Conservation (phyloP, 1,284 basidiomycete genomes). For the Rhodotorula sp. region DNA sequence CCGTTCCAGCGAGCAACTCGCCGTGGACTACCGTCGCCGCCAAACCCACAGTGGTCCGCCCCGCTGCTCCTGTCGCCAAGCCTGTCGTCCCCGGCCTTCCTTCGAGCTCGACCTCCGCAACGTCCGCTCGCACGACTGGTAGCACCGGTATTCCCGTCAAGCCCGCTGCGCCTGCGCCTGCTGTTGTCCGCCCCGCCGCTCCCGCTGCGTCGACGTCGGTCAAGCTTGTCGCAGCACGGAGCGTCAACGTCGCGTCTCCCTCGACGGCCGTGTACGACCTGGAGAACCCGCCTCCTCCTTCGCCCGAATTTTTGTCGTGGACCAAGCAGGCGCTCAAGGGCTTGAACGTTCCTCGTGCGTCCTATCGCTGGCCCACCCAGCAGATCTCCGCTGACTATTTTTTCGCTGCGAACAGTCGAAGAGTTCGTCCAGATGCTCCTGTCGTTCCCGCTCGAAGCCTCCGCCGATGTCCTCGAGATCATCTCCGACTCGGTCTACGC, state of each 20-base stretch:
- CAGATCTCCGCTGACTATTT: background rate
- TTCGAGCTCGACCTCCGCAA: constrained; percentile 39
- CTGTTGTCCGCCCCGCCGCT: constrained; percentile 34
- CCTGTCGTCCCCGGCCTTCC: constrained; percentile 35
- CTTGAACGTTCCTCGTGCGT: constrained; percentile 50
- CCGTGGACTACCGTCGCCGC: constrained; percentile 37
- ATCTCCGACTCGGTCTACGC: constrained; percentile 85
- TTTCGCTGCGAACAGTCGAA: constrained; percentile 58
- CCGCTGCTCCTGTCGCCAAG: constrained; percentile 14
- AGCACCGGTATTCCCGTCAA: constrained; percentile 32
- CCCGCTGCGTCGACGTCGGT: constrained; percentile 29
- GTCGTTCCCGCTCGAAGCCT: constrained; percentile 84
- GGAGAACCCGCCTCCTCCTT: constrained; percentile 50
- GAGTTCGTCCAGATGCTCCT: constrained; percentile 81
- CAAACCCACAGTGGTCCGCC: constrained; percentile 26
- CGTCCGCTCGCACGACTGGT: constrained; percentile 20
- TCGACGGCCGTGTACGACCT: constrained; percentile 50
- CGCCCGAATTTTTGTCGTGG: constrained; percentile 88
- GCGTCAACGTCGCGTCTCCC: constrained; percentile 9
- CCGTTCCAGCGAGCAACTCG: background rate
- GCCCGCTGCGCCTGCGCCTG: constrained; percentile 20
- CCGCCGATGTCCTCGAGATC: constrained; percentile 70
- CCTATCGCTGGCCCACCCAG: background rate
- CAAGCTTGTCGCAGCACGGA: constrained; percentile 44
- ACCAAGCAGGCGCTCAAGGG: constrained; percentile 83